phyloP scores from a whole-genome alignment of 805 yeast species.

The Candida cerambycidarum region DNA sequence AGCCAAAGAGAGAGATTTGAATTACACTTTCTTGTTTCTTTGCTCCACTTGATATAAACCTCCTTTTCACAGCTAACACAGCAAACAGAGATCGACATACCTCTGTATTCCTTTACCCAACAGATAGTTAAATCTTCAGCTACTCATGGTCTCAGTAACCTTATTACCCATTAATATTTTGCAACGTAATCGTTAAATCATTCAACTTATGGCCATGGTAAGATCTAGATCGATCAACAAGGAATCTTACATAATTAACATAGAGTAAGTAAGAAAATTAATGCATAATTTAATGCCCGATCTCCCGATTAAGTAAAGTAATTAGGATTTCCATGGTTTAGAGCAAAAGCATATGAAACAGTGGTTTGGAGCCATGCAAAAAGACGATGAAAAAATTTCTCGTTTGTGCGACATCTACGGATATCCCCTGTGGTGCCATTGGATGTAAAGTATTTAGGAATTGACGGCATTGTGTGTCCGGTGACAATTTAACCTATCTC shows the following conservation, averaged over 20 bases:
- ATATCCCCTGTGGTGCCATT: neutral
- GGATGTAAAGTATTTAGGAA: no score
- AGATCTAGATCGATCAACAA: neutral
- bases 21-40: no score
- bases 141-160: no score
- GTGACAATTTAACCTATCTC: no score
- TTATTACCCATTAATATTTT: neutral
- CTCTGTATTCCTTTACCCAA: no score
- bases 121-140: no score
- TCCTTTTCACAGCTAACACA: no score
- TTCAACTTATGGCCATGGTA: neutral
- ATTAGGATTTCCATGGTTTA: neutral
- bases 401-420: slow-evolving; percentile 2
- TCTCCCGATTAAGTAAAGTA: slow-evolving; percentile 1
- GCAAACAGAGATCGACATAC: no score
- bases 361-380: neutral
- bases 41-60: no score
- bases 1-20: no score
- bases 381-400: neutral
- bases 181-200: neutral
- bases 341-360: neutral
- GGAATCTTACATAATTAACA: neutral
- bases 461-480: no score
- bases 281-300: slow-evolving; percentile 1
- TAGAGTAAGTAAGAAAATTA: neutral